Percentiles rank a stretch among this genome's conserved stretches.
phyloP scores from a whole-genome alignment of 306 rosid genomes.

The Begonia peltatifolia region DNA sequence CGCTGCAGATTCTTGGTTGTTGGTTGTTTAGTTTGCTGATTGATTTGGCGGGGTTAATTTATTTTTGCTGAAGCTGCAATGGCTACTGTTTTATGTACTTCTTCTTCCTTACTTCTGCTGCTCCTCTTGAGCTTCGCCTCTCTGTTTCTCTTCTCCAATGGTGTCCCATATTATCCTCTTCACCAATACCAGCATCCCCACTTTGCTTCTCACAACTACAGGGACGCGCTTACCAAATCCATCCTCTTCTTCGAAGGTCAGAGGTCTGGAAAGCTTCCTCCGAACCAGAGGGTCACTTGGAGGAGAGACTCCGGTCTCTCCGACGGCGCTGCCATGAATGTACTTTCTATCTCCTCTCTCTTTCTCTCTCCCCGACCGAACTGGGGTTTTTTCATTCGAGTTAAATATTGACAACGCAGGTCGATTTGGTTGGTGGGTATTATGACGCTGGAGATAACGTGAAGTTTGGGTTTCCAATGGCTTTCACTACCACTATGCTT shows the following conservation, averaged over 20 bases:
- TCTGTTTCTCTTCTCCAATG: conserved; percentile 20
- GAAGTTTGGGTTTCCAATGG: conserved; percentile 92
- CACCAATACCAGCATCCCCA: conserved; percentile 25
- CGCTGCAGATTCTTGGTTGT: conserved; percentile 1
- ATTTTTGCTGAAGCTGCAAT: neutral
- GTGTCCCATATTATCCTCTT: conserved; percentile 16
- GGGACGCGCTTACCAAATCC: conserved; percentile 81
- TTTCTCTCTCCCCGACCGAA: neutral
- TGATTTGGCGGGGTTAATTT: conserved; percentile 2
- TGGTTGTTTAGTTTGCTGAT: neutral
- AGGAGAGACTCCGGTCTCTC: conserved; percentile 71
- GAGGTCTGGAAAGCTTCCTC: conserved; percentile 75
- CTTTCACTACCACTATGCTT: conserved; percentile 91
- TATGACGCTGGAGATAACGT: conserved; percentile 94
- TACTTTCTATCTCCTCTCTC: conserved; percentile 8
- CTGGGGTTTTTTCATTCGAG: neutral
- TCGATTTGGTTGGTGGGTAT: conserved; percentile 80
- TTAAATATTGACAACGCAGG: neutral
- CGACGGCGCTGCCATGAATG: conserved; percentile 70
- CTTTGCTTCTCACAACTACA: conserved; percentile 54
- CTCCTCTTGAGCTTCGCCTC: conserved; percentile 18
- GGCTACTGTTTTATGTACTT: conserved; percentile 5
- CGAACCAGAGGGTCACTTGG: conserved; percentile 71
- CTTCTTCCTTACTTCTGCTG: conserved; percentile 8
- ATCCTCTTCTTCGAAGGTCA: conserved; percentile 86